A percentile compares a stretch with the other conserved stretches of the same genome.
Evolutionary conservation across 2,329 filamentous ascomycete genomes (phyloP).

Genomic region (Didymella arachidicola): DNA sequence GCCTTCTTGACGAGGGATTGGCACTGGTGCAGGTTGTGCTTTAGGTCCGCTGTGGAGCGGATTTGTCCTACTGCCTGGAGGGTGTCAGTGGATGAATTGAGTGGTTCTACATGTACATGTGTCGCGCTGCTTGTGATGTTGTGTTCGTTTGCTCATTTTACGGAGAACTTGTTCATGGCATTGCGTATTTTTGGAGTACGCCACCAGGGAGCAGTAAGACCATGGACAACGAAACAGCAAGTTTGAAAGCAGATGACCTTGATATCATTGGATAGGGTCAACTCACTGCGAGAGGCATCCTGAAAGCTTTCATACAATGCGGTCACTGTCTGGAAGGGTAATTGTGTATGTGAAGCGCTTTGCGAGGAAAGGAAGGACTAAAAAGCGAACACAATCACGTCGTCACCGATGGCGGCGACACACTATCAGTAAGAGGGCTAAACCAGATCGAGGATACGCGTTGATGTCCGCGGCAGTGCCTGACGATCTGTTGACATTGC

Average conservation of each 20-base stretch:
- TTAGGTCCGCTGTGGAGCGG: slow-evolving; percentile 80
- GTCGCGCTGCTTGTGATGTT: too few species aligned
- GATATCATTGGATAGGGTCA: background rate
- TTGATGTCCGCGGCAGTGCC: slow-evolving; percentile 2
- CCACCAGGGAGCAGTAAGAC: background rate
- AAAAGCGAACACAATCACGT: slow-evolving; percentile 11
- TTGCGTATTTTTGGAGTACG: background rate
- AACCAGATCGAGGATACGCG: slow-evolving; percentile 21
- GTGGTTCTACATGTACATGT: too few species aligned
- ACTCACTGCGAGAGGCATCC: slow-evolving; percentile 47
- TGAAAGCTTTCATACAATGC: slow-evolving; percentile 29
- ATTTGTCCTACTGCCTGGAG: slow-evolving; percentile 84
- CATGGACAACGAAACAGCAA: background rate
- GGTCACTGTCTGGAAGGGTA: background rate
- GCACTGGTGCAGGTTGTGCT: slow-evolving; percentile 82
- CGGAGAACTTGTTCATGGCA: background rate
- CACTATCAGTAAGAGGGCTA: slow-evolving; percentile 24
- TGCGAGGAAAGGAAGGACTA: background rate
- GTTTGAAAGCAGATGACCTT: background rate
- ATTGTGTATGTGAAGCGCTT: background rate
- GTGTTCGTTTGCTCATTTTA: too few species aligned
- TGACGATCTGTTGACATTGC: slow-evolving; percentile 12
- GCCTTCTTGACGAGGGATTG: slow-evolving; percentile 75
- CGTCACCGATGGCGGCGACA: slow-evolving; percentile 15
- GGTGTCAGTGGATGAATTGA: background rate